A percentile compares a stretch with the other conserved stretches of the same genome.
Evolutionary conservation across 2,329 filamentous ascomycete species (phyloP).

Genomic region (Monosporascus sp.): DNA sequence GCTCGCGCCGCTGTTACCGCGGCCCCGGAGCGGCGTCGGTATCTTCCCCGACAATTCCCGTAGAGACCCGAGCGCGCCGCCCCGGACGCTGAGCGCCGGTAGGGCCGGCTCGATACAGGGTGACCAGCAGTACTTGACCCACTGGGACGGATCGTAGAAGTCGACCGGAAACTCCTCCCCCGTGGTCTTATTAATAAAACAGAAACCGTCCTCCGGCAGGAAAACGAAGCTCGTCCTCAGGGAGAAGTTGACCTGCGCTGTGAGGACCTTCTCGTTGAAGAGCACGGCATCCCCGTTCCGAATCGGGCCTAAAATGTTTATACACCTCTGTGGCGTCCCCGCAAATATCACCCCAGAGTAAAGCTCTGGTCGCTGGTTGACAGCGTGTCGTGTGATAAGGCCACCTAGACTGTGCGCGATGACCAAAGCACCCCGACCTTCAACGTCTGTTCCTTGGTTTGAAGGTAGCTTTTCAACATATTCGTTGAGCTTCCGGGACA

Average conservation of each 20-base stretch:
- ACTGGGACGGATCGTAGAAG: constrained; percentile 75
- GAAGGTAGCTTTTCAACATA: constrained; percentile 72
- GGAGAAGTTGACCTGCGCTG: constrained; percentile 89
- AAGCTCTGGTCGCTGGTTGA: constrained; percentile 79
- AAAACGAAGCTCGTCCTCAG: constrained; percentile 81
- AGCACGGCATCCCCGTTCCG: constrained; percentile 91
- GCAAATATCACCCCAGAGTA: constrained; percentile 84
- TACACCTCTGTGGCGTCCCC: constrained; percentile 76
- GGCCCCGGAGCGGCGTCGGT: constrained; percentile 38
- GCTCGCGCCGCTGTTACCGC: constrained; percentile 35
- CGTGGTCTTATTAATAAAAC: constrained; percentile 79
- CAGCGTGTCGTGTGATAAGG: constrained; percentile 78
- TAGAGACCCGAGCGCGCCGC: constrained; percentile 38
- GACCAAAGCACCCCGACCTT: constrained; percentile 66
- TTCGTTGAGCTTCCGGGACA: constrained; percentile 64
- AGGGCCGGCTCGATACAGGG: constrained; percentile 69
- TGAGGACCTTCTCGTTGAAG: constrained; percentile 82
- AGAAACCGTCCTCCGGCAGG: constrained; percentile 78
- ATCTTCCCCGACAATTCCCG: constrained; percentile 40
- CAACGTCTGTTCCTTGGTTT: constrained; percentile 55
- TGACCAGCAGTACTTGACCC: constrained; percentile 73
- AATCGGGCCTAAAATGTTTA: constrained; percentile 86
- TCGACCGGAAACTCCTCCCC: constrained; percentile 76
- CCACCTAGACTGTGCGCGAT: constrained; percentile 86
- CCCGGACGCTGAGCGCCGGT: constrained; percentile 46